Percentiles rank a stretch among this genome's conserved stretches.
Evolutionary conservation across 257 asterid species (phyloP).

Genomic region (Capsicum pubescens): DNA sequence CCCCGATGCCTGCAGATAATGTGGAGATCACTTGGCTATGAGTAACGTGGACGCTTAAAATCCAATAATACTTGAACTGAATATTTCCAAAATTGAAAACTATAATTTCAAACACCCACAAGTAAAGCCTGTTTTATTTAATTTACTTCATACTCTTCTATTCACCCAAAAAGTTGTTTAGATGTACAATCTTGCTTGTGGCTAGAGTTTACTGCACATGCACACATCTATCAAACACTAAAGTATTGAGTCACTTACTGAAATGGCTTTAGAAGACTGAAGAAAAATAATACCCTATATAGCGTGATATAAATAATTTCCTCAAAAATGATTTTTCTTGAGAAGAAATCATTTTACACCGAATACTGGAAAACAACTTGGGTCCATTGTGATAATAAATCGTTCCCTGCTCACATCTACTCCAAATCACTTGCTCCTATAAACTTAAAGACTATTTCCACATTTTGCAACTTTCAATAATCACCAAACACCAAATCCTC

Average conservation of each 20-base stretch:
- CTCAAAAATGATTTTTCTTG: background rate
- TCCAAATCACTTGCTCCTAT: slow-evolving; percentile 13
- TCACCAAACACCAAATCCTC: background rate
- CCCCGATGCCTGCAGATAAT: slow-evolving; percentile 55
- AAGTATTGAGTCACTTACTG: background rate
- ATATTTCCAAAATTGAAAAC: slow-evolving; percentile 11
- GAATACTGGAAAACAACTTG: background rate
- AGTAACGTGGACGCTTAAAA: background rate
- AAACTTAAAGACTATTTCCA: background rate
- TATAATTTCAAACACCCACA: background rate
- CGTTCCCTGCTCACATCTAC: background rate
- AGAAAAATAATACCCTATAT: background rate
- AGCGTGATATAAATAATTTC: background rate
- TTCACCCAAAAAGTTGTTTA: slow-evolving; percentile 7
- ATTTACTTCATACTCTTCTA: slow-evolving; percentile 14
- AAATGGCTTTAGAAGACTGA: slow-evolving; percentile 13
- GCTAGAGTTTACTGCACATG: background rate
- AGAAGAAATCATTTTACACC: background rate
- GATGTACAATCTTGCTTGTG: background rate
- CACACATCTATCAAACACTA: background rate
- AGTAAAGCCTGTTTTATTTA: background rate
- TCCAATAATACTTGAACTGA: background rate
- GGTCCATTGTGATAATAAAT: background rate
- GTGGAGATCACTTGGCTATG: slow-evolving; percentile 27
- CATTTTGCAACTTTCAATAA: background rate